Evolutionary conservation across 352 stramenopile species (phyloP).

Genomic region (Blastocystis sp.): DNA sequence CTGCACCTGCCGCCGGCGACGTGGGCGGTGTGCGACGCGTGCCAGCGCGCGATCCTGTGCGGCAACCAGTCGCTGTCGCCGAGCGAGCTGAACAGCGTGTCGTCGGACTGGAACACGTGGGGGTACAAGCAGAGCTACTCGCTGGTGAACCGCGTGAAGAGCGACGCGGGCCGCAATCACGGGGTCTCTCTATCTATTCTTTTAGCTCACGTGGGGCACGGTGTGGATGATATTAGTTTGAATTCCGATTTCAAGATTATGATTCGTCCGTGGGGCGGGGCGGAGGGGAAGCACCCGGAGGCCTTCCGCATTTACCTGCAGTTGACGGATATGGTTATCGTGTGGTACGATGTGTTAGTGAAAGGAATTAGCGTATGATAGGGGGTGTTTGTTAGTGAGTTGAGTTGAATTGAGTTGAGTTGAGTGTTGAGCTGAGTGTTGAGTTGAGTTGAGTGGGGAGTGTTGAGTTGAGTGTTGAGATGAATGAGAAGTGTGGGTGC

Average conservation of each 20-base stretch:
- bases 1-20: slow-evolving; percentile 17
- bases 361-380: slow-evolving; percentile 59
- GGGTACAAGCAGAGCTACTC: background rate
- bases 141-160: background rate
- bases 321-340: slow-evolving; percentile 46
- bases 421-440: too few relatives aligned
- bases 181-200: slow-evolving; percentile 36
- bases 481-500: too few relatives aligned
- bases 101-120: background rate
- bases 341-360: slow-evolving; percentile 66
- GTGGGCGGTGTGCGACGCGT: slow-evolving; percentile 8
- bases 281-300: slow-evolving; percentile 16
- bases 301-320: slow-evolving; percentile 66
- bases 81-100: background rate
- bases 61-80: slow-evolving; percentile 36
- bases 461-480: too few relatives aligned
- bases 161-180: background rate
- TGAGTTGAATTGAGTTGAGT: too few relatives aligned
- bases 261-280: slow-evolving; percentile 15
- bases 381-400: slow-evolving; percentile 53
- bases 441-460: too few relatives aligned
- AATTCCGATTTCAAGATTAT: slow-evolving; percentile 56
- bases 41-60: slow-evolving; percentile 26
- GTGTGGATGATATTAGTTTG: background rate
- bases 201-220: slow-evolving; percentile 49